Percentiles rank a stretch among this genome's conserved stretches.
These are phyloP conservation scores for Leccinellum luteum DNA, from an alignment of 768 basidiomycete genomes.

Conservation along the genomic window DNA sequence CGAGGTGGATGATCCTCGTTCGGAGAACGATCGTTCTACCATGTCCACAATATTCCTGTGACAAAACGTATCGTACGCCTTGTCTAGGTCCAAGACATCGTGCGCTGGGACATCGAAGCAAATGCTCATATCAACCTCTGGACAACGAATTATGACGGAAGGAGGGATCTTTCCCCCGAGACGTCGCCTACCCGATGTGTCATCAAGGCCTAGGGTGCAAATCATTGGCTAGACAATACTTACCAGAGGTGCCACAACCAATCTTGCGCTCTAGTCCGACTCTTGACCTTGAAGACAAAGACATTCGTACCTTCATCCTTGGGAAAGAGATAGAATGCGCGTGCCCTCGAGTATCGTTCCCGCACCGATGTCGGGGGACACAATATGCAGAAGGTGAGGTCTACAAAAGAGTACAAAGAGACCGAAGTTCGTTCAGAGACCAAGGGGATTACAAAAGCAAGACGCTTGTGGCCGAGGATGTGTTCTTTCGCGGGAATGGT, in stretches of 20 bases:
- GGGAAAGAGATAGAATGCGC: constrained; percentile 46
- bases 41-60: constrained; percentile 60
- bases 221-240: constrained; percentile 4
- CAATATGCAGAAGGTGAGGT: constrained; percentile 76
- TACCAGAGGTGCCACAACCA: constrained; percentile 92
- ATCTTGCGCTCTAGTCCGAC: constrained; percentile 74
- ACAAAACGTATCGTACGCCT: constrained; percentile 51
- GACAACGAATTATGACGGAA: constrained; percentile 67
- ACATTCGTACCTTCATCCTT: constrained; percentile 78
- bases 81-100: constrained; percentile 36
- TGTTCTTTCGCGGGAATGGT: constrained; percentile 65
- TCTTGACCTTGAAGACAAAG: constrained; percentile 82
- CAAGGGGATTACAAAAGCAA: constrained; percentile 78
- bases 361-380: constrained; percentile 55
- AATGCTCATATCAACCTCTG: constrained; percentile 63
- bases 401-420: constrained; percentile 86
- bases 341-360: constrained; percentile 39
- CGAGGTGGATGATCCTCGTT: constrained; percentile 23
- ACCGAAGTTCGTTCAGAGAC: constrained; percentile 57
- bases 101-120: constrained; percentile 63
- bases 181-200: constrained; percentile 48
- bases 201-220: neutral
- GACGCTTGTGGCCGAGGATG: constrained; percentile 67
- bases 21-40: constrained; percentile 50
- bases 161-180: constrained; percentile 72